A percentile compares a stretch with the other conserved stretches of the same genome.
These are phyloP conservation scores for Saturnispora hagleri DNA, from an alignment of 805 yeast genomes.

Conservation along the genomic window DNA sequence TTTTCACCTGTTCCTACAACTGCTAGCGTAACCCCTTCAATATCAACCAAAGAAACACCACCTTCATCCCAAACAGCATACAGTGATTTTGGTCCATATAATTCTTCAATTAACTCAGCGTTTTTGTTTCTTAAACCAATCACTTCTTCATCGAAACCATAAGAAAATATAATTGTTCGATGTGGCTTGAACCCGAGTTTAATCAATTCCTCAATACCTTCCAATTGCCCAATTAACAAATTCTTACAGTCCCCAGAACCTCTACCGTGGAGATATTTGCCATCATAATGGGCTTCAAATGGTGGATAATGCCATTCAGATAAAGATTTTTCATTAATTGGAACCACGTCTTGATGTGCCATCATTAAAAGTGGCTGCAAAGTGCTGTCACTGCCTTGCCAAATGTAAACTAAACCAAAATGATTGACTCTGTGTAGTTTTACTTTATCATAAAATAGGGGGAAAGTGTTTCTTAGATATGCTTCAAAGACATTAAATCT, in stretches of 20 bases:
- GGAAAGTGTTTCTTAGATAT: conserved; percentile 34
- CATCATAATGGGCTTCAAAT: conserved; percentile 31
- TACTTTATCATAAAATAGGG: conserved; percentile 27
- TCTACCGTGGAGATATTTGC: conserved; percentile 31
- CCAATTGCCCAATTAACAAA: conserved; percentile 33
- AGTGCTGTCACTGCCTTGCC: conserved; percentile 32
- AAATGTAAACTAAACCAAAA: conserved; percentile 36
- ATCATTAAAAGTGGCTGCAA: conserved; percentile 38
- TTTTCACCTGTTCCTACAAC: conserved; percentile 41
- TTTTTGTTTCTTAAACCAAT: conserved; percentile 32
- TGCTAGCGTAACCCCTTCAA: conserved; percentile 33
- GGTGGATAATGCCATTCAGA: conserved; percentile 33
- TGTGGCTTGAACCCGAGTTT: conserved; percentile 31
- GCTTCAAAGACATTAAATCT: conserved; percentile 28
- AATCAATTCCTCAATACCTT: conserved; percentile 24
- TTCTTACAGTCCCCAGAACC: conserved; percentile 38
- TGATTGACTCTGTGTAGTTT: conserved; percentile 33
- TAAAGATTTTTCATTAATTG: conserved; percentile 34
- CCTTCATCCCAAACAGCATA: conserved; percentile 40
- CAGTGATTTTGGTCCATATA: conserved; percentile 35
- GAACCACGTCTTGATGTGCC: conserved; percentile 47
- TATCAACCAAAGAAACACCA: conserved; percentile 28
- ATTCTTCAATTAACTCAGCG: conserved; percentile 26
- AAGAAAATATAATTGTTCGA: conserved; percentile 37
- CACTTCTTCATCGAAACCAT: conserved; percentile 45